A percentile compares a stretch with the other conserved stretches of the same genome.
These are phyloP conservation scores for Remersonia thermophila DNA, from an alignment of 2,329 filamentous ascomycete genomes.

Conservation along the genomic window DNA sequence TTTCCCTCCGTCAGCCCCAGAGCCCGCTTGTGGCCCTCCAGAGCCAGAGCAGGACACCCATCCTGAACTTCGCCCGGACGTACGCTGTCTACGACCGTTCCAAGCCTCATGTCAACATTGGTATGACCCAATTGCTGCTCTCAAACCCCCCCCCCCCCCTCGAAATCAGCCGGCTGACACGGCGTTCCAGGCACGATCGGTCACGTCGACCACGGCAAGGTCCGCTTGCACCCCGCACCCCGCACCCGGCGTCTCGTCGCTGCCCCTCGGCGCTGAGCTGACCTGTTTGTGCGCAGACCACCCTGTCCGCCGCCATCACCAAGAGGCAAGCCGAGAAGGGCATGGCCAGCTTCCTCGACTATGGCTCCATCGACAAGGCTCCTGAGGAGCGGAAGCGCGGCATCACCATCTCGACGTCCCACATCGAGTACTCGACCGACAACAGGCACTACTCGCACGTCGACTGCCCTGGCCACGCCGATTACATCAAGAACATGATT, in stretches of 20 bases:
- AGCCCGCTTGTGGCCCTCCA: constrained; percentile 66
- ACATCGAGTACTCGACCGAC: constrained; percentile 96
- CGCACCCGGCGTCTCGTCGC: not conserved
- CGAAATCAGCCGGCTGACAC: constrained; percentile 11
- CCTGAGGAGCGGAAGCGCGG: constrained; percentile 99
- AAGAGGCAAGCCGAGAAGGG: constrained; percentile 96
- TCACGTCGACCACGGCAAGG: constrained; percentile 99
- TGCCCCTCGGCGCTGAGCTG: constrained; percentile 5
- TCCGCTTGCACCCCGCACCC: constrained; percentile 27
- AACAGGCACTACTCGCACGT: constrained; percentile 97
- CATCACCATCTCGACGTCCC: constrained; percentile 97
- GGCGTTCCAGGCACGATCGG: constrained; percentile 71
- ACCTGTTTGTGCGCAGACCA: constrained; percentile 53
- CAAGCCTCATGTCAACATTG: constrained; percentile 98
- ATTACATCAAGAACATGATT: constrained; percentile 99
- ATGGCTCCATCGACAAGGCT: constrained; percentile 96
- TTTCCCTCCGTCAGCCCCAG: constrained; percentile 52
- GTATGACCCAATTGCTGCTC: constrained; percentile 33
- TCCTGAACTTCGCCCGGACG: constrained; percentile 52
- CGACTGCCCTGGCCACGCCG: constrained; percentile 98
- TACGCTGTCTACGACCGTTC: constrained; percentile 69
- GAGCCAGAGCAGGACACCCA: constrained; percentile 50
- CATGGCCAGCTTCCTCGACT: constrained; percentile 87
- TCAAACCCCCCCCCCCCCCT: no score
- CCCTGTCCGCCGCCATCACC: constrained; percentile 95